These are phyloP conservation scores for Clavulina sp. DNA, from an alignment of 768 basidiomycete genomes.

Conservation along the genomic window DNA sequence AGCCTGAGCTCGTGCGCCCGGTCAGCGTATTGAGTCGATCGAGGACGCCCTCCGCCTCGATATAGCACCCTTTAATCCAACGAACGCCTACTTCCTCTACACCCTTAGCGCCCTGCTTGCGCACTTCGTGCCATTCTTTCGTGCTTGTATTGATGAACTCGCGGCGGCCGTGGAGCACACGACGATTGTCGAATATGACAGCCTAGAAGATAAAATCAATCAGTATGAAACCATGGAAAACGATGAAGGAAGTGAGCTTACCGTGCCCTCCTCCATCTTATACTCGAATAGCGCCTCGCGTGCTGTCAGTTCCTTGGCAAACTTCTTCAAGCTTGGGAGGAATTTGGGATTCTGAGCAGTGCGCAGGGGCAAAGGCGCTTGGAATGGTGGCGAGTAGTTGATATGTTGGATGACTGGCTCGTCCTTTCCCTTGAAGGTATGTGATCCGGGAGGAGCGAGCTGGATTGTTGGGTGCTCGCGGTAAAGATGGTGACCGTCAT, in stretches of 20 bases:
- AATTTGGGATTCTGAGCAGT: slow-evolving; percentile 32
- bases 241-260: too few relatives aligned
- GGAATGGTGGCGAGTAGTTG: slow-evolving; percentile 93
- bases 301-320: slow-evolving; percentile 39
- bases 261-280: slow-evolving; percentile 63
- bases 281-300: slow-evolving; percentile 37
- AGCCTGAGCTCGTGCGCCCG: too few relatives aligned
- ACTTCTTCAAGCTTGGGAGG: slow-evolving; percentile 43
- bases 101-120: slow-evolving; percentile 13
- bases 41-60: slow-evolving; percentile 39
- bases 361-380: slow-evolving; percentile 48
- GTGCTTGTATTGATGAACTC: slow-evolving; percentile 48
- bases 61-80: slow-evolving; percentile 71
- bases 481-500: slow-evolving; percentile 72
- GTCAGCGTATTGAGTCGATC: too few relatives aligned
- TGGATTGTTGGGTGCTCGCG: slow-evolving; percentile 60
- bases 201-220: too few relatives aligned
- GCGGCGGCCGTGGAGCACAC: slow-evolving; percentile 74
- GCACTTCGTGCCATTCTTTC: too few relatives aligned
- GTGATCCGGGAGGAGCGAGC: slow-evolving; percentile 17
- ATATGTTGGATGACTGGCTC: slow-evolving; percentile 34
- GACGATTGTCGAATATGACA: slow-evolving; percentile 81
- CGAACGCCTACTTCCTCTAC: slow-evolving; percentile 31
- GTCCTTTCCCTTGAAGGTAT: neutral
- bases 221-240: too few relatives aligned